A percentile compares a stretch with the other conserved stretches of the same genome.
Evolutionary conservation across 352 stramenopile genomes (phyloP).

Genomic region (Globisporangium lucens): DNA sequence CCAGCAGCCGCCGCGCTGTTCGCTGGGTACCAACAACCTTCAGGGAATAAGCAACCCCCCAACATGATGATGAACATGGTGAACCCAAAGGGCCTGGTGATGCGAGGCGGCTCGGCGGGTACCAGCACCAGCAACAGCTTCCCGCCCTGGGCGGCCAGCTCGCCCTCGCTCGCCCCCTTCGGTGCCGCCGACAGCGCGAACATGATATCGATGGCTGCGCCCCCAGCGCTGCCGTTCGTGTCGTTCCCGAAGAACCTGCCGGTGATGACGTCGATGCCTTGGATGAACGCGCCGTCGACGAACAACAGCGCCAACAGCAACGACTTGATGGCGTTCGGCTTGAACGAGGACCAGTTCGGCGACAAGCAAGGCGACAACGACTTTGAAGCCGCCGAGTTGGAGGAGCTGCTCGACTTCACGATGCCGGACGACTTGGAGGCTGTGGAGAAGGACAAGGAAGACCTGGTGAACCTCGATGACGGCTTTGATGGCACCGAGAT

Average conservation of each 20-base stretch:
- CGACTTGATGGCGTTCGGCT: conserved; percentile 41
- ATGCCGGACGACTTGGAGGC: conserved; percentile 56
- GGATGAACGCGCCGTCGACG: conserved; percentile 15
- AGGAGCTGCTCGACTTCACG: conserved; percentile 75
- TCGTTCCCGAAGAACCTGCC: conserved; percentile 61
- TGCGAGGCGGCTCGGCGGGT: conserved; percentile 10
- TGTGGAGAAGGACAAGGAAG: conserved; percentile 67
- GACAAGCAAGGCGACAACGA: conserved; percentile 23
- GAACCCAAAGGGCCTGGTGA: conserved; percentile 23
- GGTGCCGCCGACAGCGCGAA: conserved; percentile 37
- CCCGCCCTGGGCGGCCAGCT: conserved; percentile 27
- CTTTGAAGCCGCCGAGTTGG: conserved; percentile 65
- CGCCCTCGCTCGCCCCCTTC: conserved; percentile 23
- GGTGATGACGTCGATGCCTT: conserved; percentile 48
- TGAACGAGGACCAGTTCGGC: conserved; percentile 37
- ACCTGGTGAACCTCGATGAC: conserved; percentile 74
- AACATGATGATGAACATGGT: conserved; percentile 21
- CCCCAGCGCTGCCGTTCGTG: conserved; percentile 63
- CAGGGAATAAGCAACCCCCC: conserved; percentile 29
- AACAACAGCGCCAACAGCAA: conserved; percentile 14
- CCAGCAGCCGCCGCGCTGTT: conserved; percentile 70
- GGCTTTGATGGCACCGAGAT: conserved; percentile 85
- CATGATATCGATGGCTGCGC: conserved; percentile 61
- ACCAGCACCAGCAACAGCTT: conserved; percentile 16
- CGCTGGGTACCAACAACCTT: conserved; percentile 66